Conservation (phyloP, 2,329 filamentous ascomycete genomes). For the Gnomoniopsis smithogilvyi region DNA sequence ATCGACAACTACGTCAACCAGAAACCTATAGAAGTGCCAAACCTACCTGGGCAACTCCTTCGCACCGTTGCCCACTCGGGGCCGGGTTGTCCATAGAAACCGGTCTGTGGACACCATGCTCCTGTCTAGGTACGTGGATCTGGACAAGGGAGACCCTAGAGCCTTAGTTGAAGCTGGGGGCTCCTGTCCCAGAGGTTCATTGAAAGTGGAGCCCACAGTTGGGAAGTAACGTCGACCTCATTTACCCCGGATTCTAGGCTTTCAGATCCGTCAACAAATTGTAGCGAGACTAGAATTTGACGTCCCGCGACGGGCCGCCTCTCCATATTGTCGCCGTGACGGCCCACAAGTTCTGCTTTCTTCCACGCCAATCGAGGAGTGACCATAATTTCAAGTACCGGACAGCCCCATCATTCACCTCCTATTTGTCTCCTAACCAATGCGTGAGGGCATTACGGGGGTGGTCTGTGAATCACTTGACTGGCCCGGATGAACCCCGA, state of each 20-base stretch:
- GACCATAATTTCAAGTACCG: neutral
- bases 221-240: neutral
- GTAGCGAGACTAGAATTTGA: neutral
- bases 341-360: neutral
- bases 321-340: conserved; percentile 13
- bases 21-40: neutral
- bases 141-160: no score
- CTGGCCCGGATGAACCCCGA: neutral
- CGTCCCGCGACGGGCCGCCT: conserved; percentile 16
- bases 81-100: no score
- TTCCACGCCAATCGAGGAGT: neutral
- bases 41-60: no score
- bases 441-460: neutral
- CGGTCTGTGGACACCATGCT: no score
- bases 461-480: neutral
- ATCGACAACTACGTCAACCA: neutral
- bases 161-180: no score
- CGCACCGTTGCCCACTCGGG: no score
- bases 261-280: neutral
- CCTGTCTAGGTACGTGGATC: no score
- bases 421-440: neutral
- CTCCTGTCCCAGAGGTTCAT: neutral
- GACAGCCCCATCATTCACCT: neutral
- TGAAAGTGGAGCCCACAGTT: neutral
- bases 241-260: neutral